Evolutionary conservation across 139 green algal genomes (phyloP).

Genomic region (Chlorella ohadii): DNA sequence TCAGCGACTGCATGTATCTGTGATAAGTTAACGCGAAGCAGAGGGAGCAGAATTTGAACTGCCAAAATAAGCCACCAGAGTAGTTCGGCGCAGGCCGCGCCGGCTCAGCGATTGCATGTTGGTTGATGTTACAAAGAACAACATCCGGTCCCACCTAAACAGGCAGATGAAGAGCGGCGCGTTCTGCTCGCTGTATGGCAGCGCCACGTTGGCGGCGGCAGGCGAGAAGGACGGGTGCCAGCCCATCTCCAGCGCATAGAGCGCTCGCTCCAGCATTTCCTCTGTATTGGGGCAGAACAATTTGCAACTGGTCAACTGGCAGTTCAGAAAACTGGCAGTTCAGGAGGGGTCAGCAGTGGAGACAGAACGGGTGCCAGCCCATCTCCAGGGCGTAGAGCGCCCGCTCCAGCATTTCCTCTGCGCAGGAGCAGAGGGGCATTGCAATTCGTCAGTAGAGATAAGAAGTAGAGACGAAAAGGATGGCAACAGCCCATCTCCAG

Average conservation of each 20-base stretch:
- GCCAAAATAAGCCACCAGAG: too few species aligned
- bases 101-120: conserved; percentile 79
- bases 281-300: conserved; percentile 34
- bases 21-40: not conserved
- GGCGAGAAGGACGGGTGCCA: conserved; percentile 87
- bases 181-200: conserved; percentile 79
- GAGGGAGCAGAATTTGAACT: too few species aligned
- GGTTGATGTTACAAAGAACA: too few species aligned
- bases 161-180: conserved; percentile 86
- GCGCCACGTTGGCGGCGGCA: conserved; percentile 58
- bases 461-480: too few species aligned
- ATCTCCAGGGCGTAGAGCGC: conserved; percentile 81
- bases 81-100: conserved; percentile 78
- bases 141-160: too few species aligned
- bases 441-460: too few species aligned
- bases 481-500: too few species aligned
- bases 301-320: too few species aligned
- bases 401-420: conserved; percentile 77
- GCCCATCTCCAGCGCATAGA: conserved; percentile 88
- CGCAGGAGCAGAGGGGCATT: not conserved
- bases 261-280: conserved; percentile 75
- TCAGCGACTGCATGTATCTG: conserved; percentile 76
- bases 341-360: too few species aligned
- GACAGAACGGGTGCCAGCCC: not conserved
- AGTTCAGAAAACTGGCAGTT: too few species aligned